Evolutionary conservation across 2,329 filamentous ascomycete genomes (phyloP).

Genomic region (Venturia asperata): DNA sequence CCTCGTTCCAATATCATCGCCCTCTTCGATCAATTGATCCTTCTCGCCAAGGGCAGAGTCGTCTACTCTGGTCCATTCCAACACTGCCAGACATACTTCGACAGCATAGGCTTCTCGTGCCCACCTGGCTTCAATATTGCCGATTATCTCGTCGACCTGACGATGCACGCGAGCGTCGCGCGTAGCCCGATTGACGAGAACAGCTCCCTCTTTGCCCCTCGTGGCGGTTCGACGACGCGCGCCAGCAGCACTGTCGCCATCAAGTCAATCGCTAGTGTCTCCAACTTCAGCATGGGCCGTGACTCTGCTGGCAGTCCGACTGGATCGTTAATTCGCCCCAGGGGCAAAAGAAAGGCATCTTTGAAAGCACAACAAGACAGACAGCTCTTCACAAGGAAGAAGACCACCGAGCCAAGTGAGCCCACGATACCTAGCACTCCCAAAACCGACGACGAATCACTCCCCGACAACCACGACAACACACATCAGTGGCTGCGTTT

Average conservation of each 20-base stretch:
- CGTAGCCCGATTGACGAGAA: slow-evolving; percentile 49
- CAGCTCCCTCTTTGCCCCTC: slow-evolving; percentile 52
- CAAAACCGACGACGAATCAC: slow-evolving; percentile 54
- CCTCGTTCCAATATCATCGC: slow-evolving; percentile 97
- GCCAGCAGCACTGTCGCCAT: slow-evolving; percentile 82
- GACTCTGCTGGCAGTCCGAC: slow-evolving; percentile 49
- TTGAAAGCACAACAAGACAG: slow-evolving; percentile 80
- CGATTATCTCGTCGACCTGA: slow-evolving; percentile 93
- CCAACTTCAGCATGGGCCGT: slow-evolving; percentile 64
- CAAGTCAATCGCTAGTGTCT: slow-evolving; percentile 83
- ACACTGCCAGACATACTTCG: slow-evolving; percentile 87
- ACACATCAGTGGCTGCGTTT: slow-evolving; percentile 55
- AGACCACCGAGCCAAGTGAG: slow-evolving; percentile 30
- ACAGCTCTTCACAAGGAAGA: slow-evolving; percentile 81
- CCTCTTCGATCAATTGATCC: slow-evolving; percentile 86
- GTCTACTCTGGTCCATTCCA: slow-evolving; percentile 91
- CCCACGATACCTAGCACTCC: slow-evolving; percentile 15
- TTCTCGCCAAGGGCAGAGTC: slow-evolving; percentile 79
- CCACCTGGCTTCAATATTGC: slow-evolving; percentile 98
- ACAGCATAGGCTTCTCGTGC: slow-evolving; percentile 83
- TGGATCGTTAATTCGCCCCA: slow-evolving; percentile 57
- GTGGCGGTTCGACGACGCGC: slow-evolving; percentile 60
- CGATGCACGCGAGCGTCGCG: slow-evolving; percentile 78
- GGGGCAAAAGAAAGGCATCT: slow-evolving; percentile 66
- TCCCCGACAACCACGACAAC: slow-evolving; percentile 44